A percentile compares a stretch with the other conserved stretches of the same genome.
phyloP scores from a whole-genome alignment of 2,329 filamentous ascomycete genomes.

The Hypocreales sp. region DNA sequence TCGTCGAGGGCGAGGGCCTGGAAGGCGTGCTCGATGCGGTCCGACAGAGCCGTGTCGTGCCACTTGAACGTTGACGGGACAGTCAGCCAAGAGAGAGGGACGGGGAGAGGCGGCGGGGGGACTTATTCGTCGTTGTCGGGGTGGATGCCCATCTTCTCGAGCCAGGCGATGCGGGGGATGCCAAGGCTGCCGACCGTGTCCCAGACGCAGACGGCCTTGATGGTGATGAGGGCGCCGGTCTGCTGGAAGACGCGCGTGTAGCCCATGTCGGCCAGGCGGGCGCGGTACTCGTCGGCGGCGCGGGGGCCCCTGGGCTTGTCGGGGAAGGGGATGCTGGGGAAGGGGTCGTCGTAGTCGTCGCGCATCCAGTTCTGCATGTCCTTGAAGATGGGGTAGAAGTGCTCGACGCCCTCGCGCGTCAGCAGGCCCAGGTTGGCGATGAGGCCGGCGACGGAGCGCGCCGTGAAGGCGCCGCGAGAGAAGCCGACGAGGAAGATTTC shows the following conservation, averaged over 20 bases:
- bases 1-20: slow-evolving; percentile 45
- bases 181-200: slow-evolving; percentile 27
- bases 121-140: slow-evolving; percentile 30
- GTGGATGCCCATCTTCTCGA: slow-evolving; percentile 30
- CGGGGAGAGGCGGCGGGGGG: slow-evolving; percentile 2
- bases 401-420: slow-evolving; percentile 34
- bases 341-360: slow-evolving; percentile 26
- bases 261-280: slow-evolving; percentile 25
- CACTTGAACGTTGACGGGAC: slow-evolving; percentile 27
- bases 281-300: slow-evolving; percentile 26
- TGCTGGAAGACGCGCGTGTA: slow-evolving; percentile 26
- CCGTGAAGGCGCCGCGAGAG: slow-evolving; percentile 43
- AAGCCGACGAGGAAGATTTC: slow-evolving; percentile 41
- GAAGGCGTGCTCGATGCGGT: slow-evolving; percentile 39
- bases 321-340: slow-evolving; percentile 28
- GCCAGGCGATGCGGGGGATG: slow-evolving; percentile 27
- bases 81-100: slow-evolving; percentile 12
- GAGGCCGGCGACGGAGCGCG: slow-evolving; percentile 38
- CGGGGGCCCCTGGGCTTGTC: slow-evolving; percentile 30
- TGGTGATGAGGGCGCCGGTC: slow-evolving; percentile 26
- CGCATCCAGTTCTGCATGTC: slow-evolving; percentile 39
- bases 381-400: slow-evolving; percentile 39
- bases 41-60: slow-evolving; percentile 36
- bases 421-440: slow-evolving; percentile 33
- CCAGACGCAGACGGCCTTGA: slow-evolving; percentile 30